phyloP scores from a whole-genome alignment of 1,284 basidiomycete species.

The Tilletia caries region DNA sequence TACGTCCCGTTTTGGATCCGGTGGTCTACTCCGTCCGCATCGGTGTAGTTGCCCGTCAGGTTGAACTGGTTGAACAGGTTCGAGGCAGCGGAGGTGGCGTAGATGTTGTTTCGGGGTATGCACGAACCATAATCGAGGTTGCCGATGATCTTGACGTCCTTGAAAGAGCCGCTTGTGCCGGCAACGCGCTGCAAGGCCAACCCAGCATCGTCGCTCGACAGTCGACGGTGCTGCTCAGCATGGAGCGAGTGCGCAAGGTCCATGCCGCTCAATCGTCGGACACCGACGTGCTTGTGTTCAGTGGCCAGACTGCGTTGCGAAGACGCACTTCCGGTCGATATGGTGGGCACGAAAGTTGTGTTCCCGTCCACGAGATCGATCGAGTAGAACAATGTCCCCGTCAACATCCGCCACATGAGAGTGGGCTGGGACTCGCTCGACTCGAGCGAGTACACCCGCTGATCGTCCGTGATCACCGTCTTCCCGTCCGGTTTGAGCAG shows the following conservation, averaged over 20 bases:
- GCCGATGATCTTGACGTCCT: constrained; percentile 7
- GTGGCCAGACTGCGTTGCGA: neutral
- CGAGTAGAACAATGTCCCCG: neutral
- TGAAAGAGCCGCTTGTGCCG: constrained; percentile 1
- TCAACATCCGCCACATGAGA: constrained; percentile 27
- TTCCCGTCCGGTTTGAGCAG: constrained; percentile 21
- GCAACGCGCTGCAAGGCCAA: neutral
- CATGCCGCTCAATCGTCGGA: neutral
- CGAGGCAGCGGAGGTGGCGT: neutral
- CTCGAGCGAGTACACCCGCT: constrained; percentile 26
- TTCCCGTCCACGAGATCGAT: constrained; percentile 15
- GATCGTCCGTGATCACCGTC: constrained; percentile 26
- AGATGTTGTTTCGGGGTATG: neutral
- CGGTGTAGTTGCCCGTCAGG: constrained; percentile 11
- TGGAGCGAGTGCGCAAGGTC: neutral
- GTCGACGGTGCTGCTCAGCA: neutral
- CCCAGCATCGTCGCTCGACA: too few relatives aligned
- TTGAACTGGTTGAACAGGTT: constrained; percentile 14
- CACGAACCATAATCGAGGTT: neutral
- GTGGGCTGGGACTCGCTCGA: constrained; percentile 24
- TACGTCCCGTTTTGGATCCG: constrained; percentile 64
- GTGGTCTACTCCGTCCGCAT: neutral
- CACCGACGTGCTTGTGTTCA: neutral
- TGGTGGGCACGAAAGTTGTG: constrained; percentile 15
- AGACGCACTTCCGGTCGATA: neutral